phyloP scores from a whole-genome alignment of 768 basidiomycete genomes.

The Phaeolepiota aurea region DNA sequence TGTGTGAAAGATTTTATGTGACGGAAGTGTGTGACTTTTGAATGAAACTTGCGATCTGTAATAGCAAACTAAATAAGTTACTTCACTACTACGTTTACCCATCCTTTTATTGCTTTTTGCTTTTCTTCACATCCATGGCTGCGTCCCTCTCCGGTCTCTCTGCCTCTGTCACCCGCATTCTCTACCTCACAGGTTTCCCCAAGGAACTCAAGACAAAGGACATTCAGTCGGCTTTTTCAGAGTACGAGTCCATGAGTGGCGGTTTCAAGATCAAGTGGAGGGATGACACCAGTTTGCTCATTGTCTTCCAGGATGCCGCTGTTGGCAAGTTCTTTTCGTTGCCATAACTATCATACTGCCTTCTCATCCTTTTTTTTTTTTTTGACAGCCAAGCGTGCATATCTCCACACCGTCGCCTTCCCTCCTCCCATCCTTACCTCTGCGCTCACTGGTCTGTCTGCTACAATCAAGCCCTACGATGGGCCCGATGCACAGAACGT shows the following conservation, averaged over 20 bases:
- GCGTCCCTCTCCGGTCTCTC: constrained; percentile 75
- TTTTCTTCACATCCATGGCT: constrained; percentile 41
- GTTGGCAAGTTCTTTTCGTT: constrained; percentile 57
- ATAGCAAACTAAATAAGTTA: too few species aligned
- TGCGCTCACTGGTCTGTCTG: constrained; percentile 37
- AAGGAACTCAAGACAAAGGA: constrained; percentile 97
- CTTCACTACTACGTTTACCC: too few species aligned
- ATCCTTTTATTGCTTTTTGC: not conserved
- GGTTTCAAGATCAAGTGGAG: constrained; percentile 99
- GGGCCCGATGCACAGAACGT: constrained; percentile 85
- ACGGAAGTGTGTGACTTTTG: too few species aligned
- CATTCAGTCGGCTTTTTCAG: constrained; percentile 83
- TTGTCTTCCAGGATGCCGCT: constrained; percentile 88
- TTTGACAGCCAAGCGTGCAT: constrained; percentile 82
- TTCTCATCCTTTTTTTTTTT: constrained; percentile 4
- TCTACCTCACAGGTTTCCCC: constrained; percentile 86
- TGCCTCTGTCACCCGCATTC: constrained; percentile 93
- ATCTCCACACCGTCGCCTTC: constrained; percentile 81
- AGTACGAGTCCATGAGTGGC: constrained; percentile 79
- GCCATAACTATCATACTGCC: constrained; percentile 4
- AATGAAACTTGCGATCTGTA: too few species aligned
- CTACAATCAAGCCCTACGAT: constrained; percentile 85
- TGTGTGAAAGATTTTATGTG: too few species aligned
- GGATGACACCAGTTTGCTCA: constrained; percentile 91
- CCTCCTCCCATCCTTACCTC: constrained; percentile 68